Evolutionary conservation across 352 stramenopile genomes (phyloP).

Genomic region (Thalassiosira oceanica): DNA sequence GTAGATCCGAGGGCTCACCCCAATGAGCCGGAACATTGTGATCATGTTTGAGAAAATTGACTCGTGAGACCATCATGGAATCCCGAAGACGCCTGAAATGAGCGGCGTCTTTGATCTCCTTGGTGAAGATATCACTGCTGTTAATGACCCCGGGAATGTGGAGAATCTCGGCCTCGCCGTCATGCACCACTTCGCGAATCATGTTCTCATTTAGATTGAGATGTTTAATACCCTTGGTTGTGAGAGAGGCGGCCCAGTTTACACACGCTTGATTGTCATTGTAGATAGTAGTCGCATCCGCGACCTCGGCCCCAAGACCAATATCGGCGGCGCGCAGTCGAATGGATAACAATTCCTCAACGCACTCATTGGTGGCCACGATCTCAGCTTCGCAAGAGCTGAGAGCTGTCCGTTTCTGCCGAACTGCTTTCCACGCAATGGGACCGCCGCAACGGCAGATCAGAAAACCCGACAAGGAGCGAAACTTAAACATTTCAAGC

Average conservation of each 20-base stretch:
- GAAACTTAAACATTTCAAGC: slow-evolving; percentile 18
- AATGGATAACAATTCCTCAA: background rate
- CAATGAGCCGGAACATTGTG: background rate
- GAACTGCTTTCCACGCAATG: slow-evolving; percentile 16
- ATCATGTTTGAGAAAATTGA: background rate
- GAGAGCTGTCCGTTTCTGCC: slow-evolving; percentile 19
- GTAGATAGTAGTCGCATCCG: slow-evolving; percentile 2
- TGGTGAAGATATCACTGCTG: background rate
- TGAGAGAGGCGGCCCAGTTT: slow-evolving; percentile 8
- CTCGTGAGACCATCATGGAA: background rate
- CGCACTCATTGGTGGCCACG: slow-evolving; percentile 12
- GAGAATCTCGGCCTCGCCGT: background rate
- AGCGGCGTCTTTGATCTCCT: background rate
- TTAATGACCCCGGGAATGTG: background rate
- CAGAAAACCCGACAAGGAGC: slow-evolving; percentile 10
- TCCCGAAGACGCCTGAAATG: background rate
- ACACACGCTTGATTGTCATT: slow-evolving; percentile 33
- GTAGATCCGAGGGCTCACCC: background rate
- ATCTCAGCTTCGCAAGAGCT: slow-evolving; percentile 49
- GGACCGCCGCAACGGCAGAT: slow-evolving; percentile 6
- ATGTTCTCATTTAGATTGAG: slow-evolving; percentile 14
- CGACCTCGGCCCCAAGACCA: background rate
- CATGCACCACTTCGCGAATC: background rate
- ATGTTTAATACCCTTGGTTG: slow-evolving; percentile 13
- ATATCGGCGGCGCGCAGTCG: background rate